phyloP scores from a whole-genome alignment of 1,284 basidiomycete genomes.

The Rhizopogon parksii region DNA sequence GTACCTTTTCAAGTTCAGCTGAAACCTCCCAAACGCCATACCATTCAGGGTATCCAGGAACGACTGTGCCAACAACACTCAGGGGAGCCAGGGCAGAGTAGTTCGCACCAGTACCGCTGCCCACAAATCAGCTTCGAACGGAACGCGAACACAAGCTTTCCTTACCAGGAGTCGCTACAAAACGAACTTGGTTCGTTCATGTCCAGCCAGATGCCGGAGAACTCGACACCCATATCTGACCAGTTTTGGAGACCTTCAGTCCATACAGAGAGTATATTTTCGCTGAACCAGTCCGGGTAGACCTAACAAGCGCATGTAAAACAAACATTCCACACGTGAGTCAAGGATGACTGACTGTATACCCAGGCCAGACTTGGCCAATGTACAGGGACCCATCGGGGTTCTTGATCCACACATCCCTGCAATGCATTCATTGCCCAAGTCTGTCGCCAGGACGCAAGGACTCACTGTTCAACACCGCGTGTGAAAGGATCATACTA shows the following conservation, averaged over 20 bases:
- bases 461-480: slow-evolving; percentile 35
- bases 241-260: slow-evolving; percentile 55
- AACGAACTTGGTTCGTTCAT: slow-evolving; percentile 69
- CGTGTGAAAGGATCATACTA: slow-evolving; percentile 42
- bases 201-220: slow-evolving; percentile 71
- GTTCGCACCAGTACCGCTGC: slow-evolving; percentile 49
- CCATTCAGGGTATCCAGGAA: slow-evolving; percentile 59
- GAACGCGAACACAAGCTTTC: neutral
- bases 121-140: slow-evolving; percentile 6
- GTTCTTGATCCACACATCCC: slow-evolving; percentile 60
- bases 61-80: slow-evolving; percentile 42
- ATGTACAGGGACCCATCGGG: slow-evolving; percentile 60
- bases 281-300: slow-evolving; percentile 67
- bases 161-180: slow-evolving; percentile 57
- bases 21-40: slow-evolving; percentile 19
- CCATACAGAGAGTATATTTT: slow-evolving; percentile 53
- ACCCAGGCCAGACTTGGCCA: slow-evolving; percentile 60
- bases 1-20: neutral
- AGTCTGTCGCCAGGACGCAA: neutral
- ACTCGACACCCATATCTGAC: slow-evolving; percentile 50
- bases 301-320: slow-evolving; percentile 25
- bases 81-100: slow-evolving; percentile 27
- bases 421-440: slow-evolving; percentile 17
- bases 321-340: too few relatives aligned
- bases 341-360: slow-evolving; percentile 29